These are phyloP conservation scores for Globisporangium emineosum DNA, from an alignment of 352 stramenopile genomes.

Conservation along the genomic window DNA sequence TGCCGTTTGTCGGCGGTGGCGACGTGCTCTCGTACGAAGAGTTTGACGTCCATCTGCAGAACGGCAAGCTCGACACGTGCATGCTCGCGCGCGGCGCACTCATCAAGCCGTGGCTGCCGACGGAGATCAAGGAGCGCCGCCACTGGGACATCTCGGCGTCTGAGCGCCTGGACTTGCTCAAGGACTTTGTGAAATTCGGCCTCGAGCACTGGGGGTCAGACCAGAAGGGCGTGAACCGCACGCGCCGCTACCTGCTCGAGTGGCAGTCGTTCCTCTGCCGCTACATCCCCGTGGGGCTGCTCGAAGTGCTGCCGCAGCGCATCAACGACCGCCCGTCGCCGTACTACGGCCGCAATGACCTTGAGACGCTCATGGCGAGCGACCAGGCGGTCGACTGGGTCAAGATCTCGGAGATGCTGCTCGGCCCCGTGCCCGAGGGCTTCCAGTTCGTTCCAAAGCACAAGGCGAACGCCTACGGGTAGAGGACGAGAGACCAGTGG, in stretches of 20 bases:
- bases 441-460: constrained; percentile 98
- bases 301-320: constrained; percentile 93
- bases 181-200: constrained; percentile 96
- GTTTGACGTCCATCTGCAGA: constrained; percentile 80
- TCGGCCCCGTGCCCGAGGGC: constrained; percentile 91
- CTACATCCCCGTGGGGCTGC: constrained; percentile 97
- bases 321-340: constrained; percentile 96
- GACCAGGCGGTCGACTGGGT: constrained; percentile 97
- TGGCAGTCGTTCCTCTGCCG: constrained; percentile 98
- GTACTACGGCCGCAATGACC: constrained; percentile 92
- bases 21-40: constrained; percentile 87
- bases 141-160: constrained; percentile 96
- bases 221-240: constrained; percentile 97
- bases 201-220: constrained; percentile 99
- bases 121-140: constrained; percentile 97
- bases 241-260: constrained; percentile 97
- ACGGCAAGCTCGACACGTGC: constrained; percentile 83
- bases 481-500: background rate
- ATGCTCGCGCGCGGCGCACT: constrained; percentile 93
- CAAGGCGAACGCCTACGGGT: constrained; percentile 94
- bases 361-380: constrained; percentile 98
- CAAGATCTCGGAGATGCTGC: constrained; percentile 98
- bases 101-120: constrained; percentile 99
- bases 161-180: constrained; percentile 93
- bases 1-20: constrained; percentile 93